Conservation (phyloP, 805 yeast genomes). For the Saccharomycopsis sp. region DNA sequence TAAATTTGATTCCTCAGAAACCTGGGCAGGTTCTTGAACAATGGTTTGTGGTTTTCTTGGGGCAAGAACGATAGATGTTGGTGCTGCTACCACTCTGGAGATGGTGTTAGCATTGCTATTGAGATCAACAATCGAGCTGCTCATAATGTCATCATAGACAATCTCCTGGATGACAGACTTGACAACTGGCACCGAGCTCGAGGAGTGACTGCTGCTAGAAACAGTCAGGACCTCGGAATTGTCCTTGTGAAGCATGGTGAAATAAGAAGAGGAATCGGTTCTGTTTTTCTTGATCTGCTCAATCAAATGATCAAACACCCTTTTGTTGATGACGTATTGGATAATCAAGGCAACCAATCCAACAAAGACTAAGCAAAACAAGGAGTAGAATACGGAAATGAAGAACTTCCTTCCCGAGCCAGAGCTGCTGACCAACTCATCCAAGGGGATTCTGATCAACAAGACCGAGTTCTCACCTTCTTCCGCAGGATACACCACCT, state of each 20-base stretch:
- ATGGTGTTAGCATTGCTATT: constrained; percentile 20
- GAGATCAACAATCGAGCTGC: constrained; percentile 16
- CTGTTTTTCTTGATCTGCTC: constrained; percentile 20
- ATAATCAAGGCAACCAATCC: constrained; percentile 29
- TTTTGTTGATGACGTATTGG: constrained; percentile 25
- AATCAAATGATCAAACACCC: constrained; percentile 18
- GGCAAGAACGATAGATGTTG: constrained; percentile 22
- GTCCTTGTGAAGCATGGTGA: too few relatives aligned
- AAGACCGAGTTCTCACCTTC: constrained; percentile 66
- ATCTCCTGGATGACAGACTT: constrained; percentile 22
- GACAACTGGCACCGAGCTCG: background rate
- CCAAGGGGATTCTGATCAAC: constrained; percentile 50
- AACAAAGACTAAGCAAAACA: constrained; percentile 26
- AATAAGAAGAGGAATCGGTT: constrained; percentile 20
- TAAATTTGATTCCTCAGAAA: background rate
- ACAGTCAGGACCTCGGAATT: constrained; percentile 12
- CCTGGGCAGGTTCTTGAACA: background rate
- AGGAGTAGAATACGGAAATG: constrained; percentile 30
- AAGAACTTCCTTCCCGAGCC: constrained; percentile 27
- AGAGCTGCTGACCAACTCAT: constrained; percentile 27
- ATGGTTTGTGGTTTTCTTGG: background rate
- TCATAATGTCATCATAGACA: constrained; percentile 20
- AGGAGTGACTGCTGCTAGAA: constrained; percentile 22
- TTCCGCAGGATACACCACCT: background rate
- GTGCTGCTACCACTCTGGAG: constrained; percentile 11